Evolutionary conservation across 2,329 filamentous ascomycete species (phyloP).

Genomic region (Phialophora tarda): DNA sequence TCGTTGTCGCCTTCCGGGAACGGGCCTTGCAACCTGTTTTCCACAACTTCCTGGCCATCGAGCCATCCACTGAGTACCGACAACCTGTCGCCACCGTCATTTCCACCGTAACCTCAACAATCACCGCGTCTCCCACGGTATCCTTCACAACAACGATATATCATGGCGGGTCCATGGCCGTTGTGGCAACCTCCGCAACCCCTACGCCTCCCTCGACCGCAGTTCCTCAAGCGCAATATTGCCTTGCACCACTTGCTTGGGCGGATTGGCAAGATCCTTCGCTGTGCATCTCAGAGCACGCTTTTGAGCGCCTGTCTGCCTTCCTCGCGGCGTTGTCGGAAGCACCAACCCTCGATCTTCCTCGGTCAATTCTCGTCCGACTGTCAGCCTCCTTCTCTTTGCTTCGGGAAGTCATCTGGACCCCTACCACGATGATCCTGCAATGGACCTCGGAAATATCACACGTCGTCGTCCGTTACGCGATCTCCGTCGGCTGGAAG

Average conservation of each 20-base stretch:
- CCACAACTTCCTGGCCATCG: conserved; percentile 14
- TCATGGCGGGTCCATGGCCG: not conserved
- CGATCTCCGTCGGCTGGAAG: not conserved
- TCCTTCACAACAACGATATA: not conserved
- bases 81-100: not conserved
- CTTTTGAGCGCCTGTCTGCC: not conserved
- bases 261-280: conserved; percentile 1
- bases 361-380: not conserved
- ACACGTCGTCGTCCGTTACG: not conserved
- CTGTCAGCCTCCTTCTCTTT: not conserved
- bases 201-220: not conserved
- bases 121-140: conserved; percentile 1
- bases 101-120: conserved; percentile 10
- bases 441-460: not conserved
- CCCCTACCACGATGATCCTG: not conserved
- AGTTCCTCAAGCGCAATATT: not conserved
- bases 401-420: not conserved
- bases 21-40: conserved; percentile 2
- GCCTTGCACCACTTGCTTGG: conserved; percentile 3
- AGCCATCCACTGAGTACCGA: not conserved
- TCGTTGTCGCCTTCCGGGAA: conserved; percentile 2
- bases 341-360: not conserved
- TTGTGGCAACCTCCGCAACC: not conserved
- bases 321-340: not conserved
- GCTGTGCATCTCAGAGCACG: conserved; percentile 1